phyloP scores from a whole-genome alignment of 352 stramenopile species.

The Phytopythium sindhum region DNA sequence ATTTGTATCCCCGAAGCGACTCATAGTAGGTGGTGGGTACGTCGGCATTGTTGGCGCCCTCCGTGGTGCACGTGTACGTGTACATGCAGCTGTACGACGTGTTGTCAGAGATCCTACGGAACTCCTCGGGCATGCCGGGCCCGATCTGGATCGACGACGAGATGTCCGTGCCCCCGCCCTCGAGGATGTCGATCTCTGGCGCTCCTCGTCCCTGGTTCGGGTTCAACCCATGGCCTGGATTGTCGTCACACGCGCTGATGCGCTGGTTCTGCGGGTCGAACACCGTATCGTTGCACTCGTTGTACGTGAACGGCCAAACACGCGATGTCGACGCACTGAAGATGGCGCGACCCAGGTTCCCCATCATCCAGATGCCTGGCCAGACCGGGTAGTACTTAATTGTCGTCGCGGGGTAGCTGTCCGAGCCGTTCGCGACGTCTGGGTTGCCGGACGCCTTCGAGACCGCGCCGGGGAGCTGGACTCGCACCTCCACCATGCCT shows the following conservation, averaged over 20 bases:
- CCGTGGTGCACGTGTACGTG: neutral
- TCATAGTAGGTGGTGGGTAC: neutral
- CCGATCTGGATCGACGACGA: conserved; percentile 82
- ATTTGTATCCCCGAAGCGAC: neutral
- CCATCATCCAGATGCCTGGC: conserved; percentile 88
- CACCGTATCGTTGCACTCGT: conserved; percentile 53
- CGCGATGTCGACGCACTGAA: neutral
- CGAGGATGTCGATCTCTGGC: conserved; percentile 18
- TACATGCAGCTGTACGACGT: neutral
- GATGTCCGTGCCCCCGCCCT: conserved; percentile 33
- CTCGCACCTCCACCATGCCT: conserved; percentile 84
- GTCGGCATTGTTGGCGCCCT: neutral
- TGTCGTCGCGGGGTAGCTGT: conserved; percentile 13
- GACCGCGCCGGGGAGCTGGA: conserved; percentile 67
- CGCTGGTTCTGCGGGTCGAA: conserved; percentile 34
- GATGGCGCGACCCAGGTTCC: conserved; percentile 89
- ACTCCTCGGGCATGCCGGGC: conserved; percentile 40
- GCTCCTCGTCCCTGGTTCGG: conserved; percentile 15
- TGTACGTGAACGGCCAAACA: neutral
- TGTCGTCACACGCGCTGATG: conserved; percentile 78
- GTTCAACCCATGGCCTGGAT: conserved; percentile 88
- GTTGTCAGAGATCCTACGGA: conserved; percentile 18
- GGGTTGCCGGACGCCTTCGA: conserved; percentile 36
- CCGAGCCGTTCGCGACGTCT: conserved; percentile 25
- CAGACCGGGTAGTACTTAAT: conserved; percentile 27